These are phyloP conservation scores for Magnaporthiopsis rhizophila DNA, from an alignment of 2,329 filamentous ascomycete genomes.

Conservation along the genomic window DNA sequence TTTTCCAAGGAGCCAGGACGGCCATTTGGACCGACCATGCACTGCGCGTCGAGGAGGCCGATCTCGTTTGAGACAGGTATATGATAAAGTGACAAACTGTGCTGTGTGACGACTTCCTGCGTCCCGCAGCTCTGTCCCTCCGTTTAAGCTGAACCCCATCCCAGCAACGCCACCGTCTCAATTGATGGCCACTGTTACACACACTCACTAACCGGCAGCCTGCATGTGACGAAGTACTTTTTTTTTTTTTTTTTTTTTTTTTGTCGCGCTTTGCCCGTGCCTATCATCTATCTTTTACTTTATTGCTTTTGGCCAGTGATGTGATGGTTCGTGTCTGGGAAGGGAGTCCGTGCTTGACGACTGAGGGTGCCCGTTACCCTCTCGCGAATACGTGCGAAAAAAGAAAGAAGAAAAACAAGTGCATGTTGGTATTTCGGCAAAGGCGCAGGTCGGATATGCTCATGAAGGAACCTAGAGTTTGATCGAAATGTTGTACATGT, in stretches of 20 bases:
- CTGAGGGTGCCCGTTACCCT: too few relatives aligned
- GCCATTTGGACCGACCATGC: neutral
- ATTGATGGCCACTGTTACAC: neutral
- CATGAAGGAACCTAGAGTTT: slow-evolving; percentile 45
- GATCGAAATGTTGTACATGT: slow-evolving; percentile 59
- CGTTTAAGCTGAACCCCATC: neutral
- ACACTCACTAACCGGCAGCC: too few relatives aligned
- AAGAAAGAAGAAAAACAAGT: neutral
- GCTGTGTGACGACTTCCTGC: neutral
- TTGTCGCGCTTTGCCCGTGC: too few relatives aligned
- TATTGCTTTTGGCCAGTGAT: too few relatives aligned
- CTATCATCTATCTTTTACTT: too few relatives aligned
- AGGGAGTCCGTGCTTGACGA: too few relatives aligned
- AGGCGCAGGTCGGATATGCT: neutral
- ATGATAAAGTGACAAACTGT: neutral
- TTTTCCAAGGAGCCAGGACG: too few relatives aligned
- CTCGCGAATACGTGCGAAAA: neutral
- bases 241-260: too few relatives aligned
- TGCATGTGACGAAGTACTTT: too few relatives aligned
- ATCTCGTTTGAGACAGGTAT: neutral
- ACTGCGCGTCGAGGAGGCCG: neutral
- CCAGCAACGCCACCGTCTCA: too few relatives aligned
- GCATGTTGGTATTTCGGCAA: neutral
- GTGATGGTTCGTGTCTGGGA: too few relatives aligned
- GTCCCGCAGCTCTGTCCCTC: neutral